Evolutionary conservation across 1,284 basidiomycete genomes (phyloP).

Genomic region (Phenoliferia sp.): DNA sequence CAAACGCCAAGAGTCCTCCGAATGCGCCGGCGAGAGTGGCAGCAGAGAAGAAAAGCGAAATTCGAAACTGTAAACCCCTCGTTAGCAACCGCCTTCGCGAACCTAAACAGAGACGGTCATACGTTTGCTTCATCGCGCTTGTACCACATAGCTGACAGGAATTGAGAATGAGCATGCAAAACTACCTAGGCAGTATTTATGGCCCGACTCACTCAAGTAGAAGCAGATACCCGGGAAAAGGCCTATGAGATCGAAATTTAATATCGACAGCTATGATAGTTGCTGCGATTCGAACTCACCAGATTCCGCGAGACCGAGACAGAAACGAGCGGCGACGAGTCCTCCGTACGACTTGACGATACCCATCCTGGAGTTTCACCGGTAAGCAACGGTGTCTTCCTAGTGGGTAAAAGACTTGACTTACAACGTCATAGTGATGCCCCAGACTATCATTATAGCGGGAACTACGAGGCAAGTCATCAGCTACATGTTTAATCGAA

Average conservation of each 20-base stretch:
- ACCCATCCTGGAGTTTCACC: constrained; percentile 38
- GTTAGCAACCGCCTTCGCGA: not conserved
- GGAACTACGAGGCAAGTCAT: constrained; percentile 37
- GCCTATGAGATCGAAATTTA: too few species aligned
- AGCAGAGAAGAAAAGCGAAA: constrained; percentile 47
- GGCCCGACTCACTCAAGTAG: constrained; percentile 37
- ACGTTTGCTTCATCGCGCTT: constrained; percentile 39
- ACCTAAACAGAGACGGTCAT: not conserved
- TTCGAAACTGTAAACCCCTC: constrained; percentile 37
- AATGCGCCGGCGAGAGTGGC: constrained; percentile 38
- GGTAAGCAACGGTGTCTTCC: not conserved
- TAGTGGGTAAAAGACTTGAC: constrained; percentile 28
- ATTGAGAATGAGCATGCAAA: not conserved
- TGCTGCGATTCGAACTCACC: constrained; percentile 36
- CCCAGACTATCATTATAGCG: constrained; percentile 34
- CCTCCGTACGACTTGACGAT: constrained; percentile 44
- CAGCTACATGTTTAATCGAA: not conserved
- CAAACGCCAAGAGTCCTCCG: constrained; percentile 25
- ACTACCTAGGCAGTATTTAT: not conserved
- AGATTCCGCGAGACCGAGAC: constrained; percentile 42
- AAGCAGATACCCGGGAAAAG: constrained; percentile 37
- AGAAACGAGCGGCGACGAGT: constrained; percentile 44
- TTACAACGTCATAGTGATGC: constrained; percentile 43
- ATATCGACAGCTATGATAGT: constrained; percentile 30
- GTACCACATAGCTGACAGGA: constrained; percentile 42